phyloP scores from a whole-genome alignment of 495 filamentous ascomycete species.

The Astrocystis sublimbata region DNA sequence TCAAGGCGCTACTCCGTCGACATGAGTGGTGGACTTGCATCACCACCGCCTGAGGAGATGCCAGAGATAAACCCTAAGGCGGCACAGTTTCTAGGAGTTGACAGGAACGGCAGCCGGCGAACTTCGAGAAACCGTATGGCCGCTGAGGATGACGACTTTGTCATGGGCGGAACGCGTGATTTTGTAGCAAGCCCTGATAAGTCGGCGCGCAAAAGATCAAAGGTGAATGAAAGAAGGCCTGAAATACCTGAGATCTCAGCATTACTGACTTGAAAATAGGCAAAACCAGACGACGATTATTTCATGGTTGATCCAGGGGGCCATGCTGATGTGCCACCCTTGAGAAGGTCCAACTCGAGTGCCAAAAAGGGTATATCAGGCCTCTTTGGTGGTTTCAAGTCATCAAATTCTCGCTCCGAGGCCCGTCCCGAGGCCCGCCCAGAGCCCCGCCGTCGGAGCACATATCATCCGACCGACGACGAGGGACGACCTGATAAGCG shows the following conservation, averaged over 20 bases:
- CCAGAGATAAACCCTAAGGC: constrained; percentile 53
- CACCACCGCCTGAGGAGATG: constrained; percentile 47
- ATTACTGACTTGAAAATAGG: constrained; percentile 29
- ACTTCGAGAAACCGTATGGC: constrained; percentile 15
- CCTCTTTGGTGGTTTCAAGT: constrained; percentile 46
- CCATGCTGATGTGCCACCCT: constrained; percentile 34
- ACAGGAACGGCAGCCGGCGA: constrained; percentile 42
- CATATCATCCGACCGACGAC: constrained; percentile 44
- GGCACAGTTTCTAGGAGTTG: constrained; percentile 53
- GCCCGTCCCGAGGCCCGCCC: constrained; percentile 39
- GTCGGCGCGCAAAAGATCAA: constrained; percentile 45
- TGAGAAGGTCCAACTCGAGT: constrained; percentile 44
- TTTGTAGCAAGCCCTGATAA: constrained; percentile 45
- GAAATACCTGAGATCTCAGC: not conserved
- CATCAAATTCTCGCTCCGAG: constrained; percentile 29
- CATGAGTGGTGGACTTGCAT: constrained; percentile 45
- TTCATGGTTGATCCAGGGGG: constrained; percentile 39
- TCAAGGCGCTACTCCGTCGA: constrained; percentile 53
- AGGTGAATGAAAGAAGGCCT: constrained; percentile 30
- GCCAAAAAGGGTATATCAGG: constrained; percentile 45
- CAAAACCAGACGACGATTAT: constrained; percentile 40
- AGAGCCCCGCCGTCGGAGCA: constrained; percentile 46
- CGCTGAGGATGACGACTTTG: constrained; percentile 47
- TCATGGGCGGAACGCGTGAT: constrained; percentile 48
- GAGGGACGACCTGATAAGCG: constrained; percentile 34